Base-by-base conservation (phyloP, 768 basidiomycete species). In the Agaricus sinodeliciosus region DNA sequence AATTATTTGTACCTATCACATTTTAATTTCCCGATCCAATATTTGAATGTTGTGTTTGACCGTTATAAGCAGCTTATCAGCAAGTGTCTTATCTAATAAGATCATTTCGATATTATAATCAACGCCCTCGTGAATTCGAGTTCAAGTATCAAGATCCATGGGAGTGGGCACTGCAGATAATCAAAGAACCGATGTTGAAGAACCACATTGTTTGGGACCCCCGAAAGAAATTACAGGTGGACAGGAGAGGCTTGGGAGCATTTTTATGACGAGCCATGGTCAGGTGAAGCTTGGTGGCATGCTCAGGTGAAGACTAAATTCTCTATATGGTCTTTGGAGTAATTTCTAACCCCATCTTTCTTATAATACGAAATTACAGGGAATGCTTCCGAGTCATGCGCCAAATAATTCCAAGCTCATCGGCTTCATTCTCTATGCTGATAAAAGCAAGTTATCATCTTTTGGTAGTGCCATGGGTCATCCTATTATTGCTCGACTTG, bases 391-490 rank as follows among this genome's bases (percentile, higher is more conserved):
- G 9, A 9, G 9, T 28, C 0, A 28, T 9, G 1, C 28, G 9
- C 28, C 28, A 28, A 4, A 28, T 4, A 9, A 9, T 9, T 28
- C 28, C 1, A 28, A 28, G 9, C 62, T 64, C 1, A 49, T 71
- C 9, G 48, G 60, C 6, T 61, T 65, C 18, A 67, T 73, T 39
- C 18, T 73, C 0, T 75, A 72, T 60, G 67, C 72, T 8, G 71
- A 75, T 49, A 73, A 73, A 41, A 62, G 67, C 9, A 65, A 67
- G 16, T 52, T 74, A 0, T 74, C 68, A 0, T 63, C 66, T 2
- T 74, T 72, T 61, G 67, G 69, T 0, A 66, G 60, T 2, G 58
- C 43, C 22, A 72, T 68, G 48, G 72, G 63, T 0, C 68, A 73
- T 54, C 73, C 69, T 1, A 62, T 73, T 1, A 55, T 73, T 40